A percentile compares a stretch with the other conserved stretches of the same genome.
These are phyloP conservation scores for Clonostachys byssicola DNA, from an alignment of 2,329 filamentous ascomycete genomes.

Conservation along the genomic window DNA sequence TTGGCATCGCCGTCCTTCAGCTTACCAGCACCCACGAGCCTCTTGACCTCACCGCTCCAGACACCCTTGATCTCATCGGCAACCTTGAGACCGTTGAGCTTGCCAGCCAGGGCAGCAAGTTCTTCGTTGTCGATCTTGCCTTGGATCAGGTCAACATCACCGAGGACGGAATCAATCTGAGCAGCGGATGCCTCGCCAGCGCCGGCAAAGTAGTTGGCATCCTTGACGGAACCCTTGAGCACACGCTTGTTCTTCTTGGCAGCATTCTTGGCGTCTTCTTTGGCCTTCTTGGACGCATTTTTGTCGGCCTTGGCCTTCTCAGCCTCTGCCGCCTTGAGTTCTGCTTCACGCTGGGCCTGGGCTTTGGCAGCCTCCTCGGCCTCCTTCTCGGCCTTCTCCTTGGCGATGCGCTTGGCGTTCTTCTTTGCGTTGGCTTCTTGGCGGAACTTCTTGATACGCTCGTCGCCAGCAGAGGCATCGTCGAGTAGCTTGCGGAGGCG, in stretches of 20 bases:
- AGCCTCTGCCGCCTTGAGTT: slow-evolving; percentile 73
- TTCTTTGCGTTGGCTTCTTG: slow-evolving; percentile 88
- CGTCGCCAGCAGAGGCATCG: slow-evolving; percentile 77
- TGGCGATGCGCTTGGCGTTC: slow-evolving; percentile 90
- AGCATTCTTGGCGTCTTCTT: slow-evolving; percentile 97
- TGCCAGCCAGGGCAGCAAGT: slow-evolving; percentile 75
- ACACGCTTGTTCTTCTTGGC: slow-evolving; percentile 99
- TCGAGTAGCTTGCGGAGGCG: slow-evolving; percentile 89
- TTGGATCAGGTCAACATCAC: slow-evolving; percentile 83
- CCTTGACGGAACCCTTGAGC: slow-evolving; percentile 89
- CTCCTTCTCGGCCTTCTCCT: slow-evolving; percentile 87
- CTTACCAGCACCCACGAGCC: slow-evolving; percentile 78
- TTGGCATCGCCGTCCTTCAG: slow-evolving; percentile 81
- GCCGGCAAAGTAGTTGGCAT: slow-evolving; percentile 89
- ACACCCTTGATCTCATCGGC: slow-evolving; percentile 80
- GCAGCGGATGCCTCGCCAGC: slow-evolving; percentile 69
- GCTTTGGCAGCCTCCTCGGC: slow-evolving; percentile 79
- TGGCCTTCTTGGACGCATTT: slow-evolving; percentile 88
- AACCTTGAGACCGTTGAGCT: slow-evolving; percentile 76
- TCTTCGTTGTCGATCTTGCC: slow-evolving; percentile 87
- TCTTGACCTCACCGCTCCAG: slow-evolving; percentile 74
- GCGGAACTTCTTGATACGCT: slow-evolving; percentile 96
- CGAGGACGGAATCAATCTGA: slow-evolving; percentile 77
- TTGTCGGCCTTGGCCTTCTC: slow-evolving; percentile 83
- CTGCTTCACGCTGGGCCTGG: slow-evolving; percentile 78